Percentiles rank a stretch among this genome's conserved stretches.
These are phyloP conservation scores for Emergomyces pasteurianus DNA, from an alignment of 2,329 filamentous ascomycete species.

Conservation along the genomic window DNA sequence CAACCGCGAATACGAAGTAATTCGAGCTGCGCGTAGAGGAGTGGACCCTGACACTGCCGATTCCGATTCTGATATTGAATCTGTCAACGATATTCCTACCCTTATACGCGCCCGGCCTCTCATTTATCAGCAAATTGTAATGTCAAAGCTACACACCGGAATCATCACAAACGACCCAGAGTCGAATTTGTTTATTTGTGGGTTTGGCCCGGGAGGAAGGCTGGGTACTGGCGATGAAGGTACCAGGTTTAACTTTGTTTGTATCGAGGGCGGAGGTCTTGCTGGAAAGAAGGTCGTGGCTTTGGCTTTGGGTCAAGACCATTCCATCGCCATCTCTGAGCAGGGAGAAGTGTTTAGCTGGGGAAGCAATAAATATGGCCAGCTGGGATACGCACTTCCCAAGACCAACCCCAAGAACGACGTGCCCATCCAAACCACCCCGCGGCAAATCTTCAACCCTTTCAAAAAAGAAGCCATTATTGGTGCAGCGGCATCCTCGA, in stretches of 20 bases:
- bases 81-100: constrained; percentile 52
- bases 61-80: constrained; percentile 19
- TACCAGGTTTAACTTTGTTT: constrained; percentile 74
- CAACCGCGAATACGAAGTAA: constrained; percentile 50
- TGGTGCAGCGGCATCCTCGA: constrained; percentile 75
- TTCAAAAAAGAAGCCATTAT: constrained; percentile 74
- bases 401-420: constrained; percentile 54
- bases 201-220: constrained; percentile 79
- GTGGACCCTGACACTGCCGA: constrained; percentile 12
- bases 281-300: constrained; percentile 60
- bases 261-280: constrained; percentile 63
- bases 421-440: constrained; percentile 67
- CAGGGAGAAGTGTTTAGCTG: constrained; percentile 88
- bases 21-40: constrained; percentile 22
- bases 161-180: constrained; percentile 77
- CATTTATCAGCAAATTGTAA: constrained; percentile 64
- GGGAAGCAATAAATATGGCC: constrained; percentile 77
- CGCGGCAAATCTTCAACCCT: constrained; percentile 81
- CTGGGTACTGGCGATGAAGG: constrained; percentile 82
- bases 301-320: constrained; percentile 83
- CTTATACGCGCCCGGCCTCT: constrained; percentile 61
- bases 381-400: constrained; percentile 75
- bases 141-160: constrained; percentile 87
- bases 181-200: constrained; percentile 85
- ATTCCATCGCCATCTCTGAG: constrained; percentile 74